These are phyloP conservation scores for Echinosphaeria canescens DNA, from an alignment of 2,329 filamentous ascomycete species.

Conservation along the genomic window DNA sequence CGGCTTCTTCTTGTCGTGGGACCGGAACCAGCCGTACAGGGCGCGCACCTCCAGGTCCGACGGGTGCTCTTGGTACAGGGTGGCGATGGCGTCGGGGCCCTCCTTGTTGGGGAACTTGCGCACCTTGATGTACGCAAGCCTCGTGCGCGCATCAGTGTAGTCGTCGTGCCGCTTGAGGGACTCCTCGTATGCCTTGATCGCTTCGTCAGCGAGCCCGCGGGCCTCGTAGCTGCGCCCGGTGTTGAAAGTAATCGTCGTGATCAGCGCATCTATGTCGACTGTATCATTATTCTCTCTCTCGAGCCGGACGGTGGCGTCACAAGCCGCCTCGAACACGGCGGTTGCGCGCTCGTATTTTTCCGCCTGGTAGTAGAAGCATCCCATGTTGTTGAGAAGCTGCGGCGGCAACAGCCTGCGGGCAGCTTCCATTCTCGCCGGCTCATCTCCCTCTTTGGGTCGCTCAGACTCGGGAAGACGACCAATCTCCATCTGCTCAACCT, in stretches of 20 bases:
- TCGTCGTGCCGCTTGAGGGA: slow-evolving; percentile 68
- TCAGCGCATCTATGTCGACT: slow-evolving; percentile 71
- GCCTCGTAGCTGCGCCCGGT: slow-evolving; percentile 85
- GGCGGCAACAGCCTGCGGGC: slow-evolving; percentile 68
- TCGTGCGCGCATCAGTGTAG: slow-evolving; percentile 79
- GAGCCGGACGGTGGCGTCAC: slow-evolving; percentile 70
- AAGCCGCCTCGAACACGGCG: slow-evolving; percentile 77
- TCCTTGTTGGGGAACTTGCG: slow-evolving; percentile 64
- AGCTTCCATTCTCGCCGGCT: slow-evolving; percentile 26
- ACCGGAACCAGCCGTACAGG: slow-evolving; percentile 86
- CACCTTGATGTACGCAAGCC: slow-evolving; percentile 78
- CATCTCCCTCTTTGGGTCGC: slow-evolving; percentile 39
- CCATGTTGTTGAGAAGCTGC: slow-evolving; percentile 91
- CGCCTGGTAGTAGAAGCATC: slow-evolving; percentile 79
- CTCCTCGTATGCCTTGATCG: slow-evolving; percentile 72
- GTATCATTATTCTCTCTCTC: slow-evolving; percentile 51
- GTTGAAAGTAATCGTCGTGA: slow-evolving; percentile 95
- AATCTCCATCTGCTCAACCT: slow-evolving; percentile 79
- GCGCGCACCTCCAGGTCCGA: slow-evolving; percentile 80
- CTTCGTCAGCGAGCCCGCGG: slow-evolving; percentile 59
- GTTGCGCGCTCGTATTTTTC: slow-evolving; percentile 65
- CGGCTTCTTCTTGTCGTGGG: slow-evolving; percentile 57
- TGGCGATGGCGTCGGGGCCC: slow-evolving; percentile 66
- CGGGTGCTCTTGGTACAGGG: slow-evolving; percentile 68
- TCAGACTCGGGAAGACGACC: slow-evolving; percentile 56